Evolutionary conservation across 768 basidiomycete species (phyloP).

Genomic region (Suillus weaverae): DNA sequence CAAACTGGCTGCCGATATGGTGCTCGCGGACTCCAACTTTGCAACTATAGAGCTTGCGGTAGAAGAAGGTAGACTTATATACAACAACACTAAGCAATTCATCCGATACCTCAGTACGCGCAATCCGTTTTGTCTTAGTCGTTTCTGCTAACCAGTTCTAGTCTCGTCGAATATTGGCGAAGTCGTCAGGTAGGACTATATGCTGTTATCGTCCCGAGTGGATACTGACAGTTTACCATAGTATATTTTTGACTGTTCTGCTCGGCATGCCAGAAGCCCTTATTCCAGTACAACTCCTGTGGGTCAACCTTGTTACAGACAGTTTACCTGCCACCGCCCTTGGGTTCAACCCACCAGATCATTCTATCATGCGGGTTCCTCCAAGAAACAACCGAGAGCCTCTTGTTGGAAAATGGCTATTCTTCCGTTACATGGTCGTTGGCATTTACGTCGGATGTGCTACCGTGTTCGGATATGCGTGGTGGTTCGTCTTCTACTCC

Average conservation of each 20-base stretch:
- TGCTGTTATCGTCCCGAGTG: neutral
- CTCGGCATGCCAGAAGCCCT: conserved; percentile 99
- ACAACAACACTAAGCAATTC: conserved; percentile 99
- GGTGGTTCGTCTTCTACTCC: conserved; percentile 96
- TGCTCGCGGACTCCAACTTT: conserved; percentile 96
- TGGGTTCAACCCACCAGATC: conserved; percentile 96
- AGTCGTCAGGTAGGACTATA: conserved; percentile 68
- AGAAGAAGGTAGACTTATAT: conserved; percentile 96
- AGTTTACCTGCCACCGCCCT: conserved; percentile 95
- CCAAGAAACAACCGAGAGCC: conserved; percentile 90
- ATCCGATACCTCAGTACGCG: conserved; percentile 93
- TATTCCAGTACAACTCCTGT: conserved; percentile 95
- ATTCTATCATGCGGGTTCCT: conserved; percentile 94
- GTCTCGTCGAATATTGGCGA: conserved; percentile 97
- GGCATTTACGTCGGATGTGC: conserved; percentile 93
- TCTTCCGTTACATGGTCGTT: conserved; percentile 93
- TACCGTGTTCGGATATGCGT: conserved; percentile 96
- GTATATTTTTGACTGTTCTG: conserved; percentile 96
- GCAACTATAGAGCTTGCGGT: conserved; percentile 95
- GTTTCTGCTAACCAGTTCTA: conserved; percentile 26
- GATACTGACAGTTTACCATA: conserved; percentile 23
- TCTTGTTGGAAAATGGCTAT: conserved; percentile 89
- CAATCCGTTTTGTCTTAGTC: conserved; percentile 1
- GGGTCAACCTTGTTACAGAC: conserved; percentile 98
- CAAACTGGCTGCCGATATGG: conserved; percentile 98